A percentile compares a stretch with the other conserved stretches of the same genome.
Evolutionary conservation across 2,329 filamentous ascomycete species (phyloP).

Genomic region (Thielaviopsis musarum): DNA sequence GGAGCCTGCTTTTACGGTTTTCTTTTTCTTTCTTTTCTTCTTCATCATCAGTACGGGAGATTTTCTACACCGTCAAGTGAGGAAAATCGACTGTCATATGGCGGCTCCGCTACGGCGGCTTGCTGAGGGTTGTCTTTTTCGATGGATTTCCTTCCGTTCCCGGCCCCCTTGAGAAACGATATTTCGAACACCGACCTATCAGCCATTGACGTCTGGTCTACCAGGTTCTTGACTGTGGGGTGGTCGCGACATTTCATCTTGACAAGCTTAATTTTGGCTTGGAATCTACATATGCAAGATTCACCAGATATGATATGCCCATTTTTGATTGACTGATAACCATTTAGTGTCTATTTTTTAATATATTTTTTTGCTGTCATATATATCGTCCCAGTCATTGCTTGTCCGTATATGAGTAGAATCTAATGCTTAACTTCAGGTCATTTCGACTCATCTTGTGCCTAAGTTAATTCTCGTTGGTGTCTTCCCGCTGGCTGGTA

Average conservation of each 20-base stretch:
- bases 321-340: neutral
- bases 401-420: too few relatives aligned
- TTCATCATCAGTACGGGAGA: slow-evolving; percentile 29
- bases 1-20: slow-evolving; percentile 7
- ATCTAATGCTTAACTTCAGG: too few relatives aligned
- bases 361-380: neutral
- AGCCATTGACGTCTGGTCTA: slow-evolving; percentile 25
- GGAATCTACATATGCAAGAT: neutral
- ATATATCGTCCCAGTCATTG: too few relatives aligned
- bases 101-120: slow-evolving; percentile 36
- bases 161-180: slow-evolving; percentile 31
- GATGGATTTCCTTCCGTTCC: slow-evolving; percentile 39
- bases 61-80: slow-evolving; percentile 35
- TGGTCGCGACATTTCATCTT: slow-evolving; percentile 27
- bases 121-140: slow-evolving; percentile 34
- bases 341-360: neutral
- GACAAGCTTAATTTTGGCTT: neutral
- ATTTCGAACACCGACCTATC: slow-evolving; percentile 28
- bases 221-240: slow-evolving; percentile 34
- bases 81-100: slow-evolving; percentile 24
- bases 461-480: too few relatives aligned
- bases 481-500: too few relatives aligned
- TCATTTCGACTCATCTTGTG: too few relatives aligned
- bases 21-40: slow-evolving; percentile 19
- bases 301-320: neutral